A percentile compares a stretch with the other conserved stretches of the same genome.
Evolutionary conservation across 2,329 filamentous ascomycete species (phyloP).

Genomic region (Ophiostoma fasciatum): DNA sequence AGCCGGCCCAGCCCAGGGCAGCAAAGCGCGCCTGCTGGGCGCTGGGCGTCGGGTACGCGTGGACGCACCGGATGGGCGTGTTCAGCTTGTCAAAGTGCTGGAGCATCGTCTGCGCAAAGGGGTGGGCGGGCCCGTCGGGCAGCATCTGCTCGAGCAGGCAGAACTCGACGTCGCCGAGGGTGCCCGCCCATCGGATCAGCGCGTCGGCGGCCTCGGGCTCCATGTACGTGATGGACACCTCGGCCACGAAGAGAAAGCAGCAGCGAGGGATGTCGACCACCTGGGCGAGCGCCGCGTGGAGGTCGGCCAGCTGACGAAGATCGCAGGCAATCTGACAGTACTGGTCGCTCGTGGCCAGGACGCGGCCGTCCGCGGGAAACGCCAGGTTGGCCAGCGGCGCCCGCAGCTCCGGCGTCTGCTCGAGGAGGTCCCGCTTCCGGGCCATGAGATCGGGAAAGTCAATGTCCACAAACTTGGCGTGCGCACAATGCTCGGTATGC

Average conservation of each 20-base stretch:
- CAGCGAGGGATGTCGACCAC: conserved; percentile 43
- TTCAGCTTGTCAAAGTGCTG: conserved; percentile 68
- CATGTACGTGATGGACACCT: conserved; percentile 90
- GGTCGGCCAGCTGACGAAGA: conserved; percentile 47
- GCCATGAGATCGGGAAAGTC: conserved; percentile 71
- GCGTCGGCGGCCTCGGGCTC: conserved; percentile 55
- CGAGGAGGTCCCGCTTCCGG: conserved; percentile 56
- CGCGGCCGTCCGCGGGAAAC: conserved; percentile 23
- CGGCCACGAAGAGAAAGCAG: conserved; percentile 65
- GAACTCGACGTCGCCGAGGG: conserved; percentile 50
- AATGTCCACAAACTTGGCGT: conserved; percentile 63
- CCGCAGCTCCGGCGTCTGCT: conserved; percentile 44
- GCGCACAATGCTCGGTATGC: conserved; percentile 41
- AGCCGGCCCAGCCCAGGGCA: conserved; percentile 49
- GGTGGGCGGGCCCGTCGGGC: conserved; percentile 61
- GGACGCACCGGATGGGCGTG: conserved; percentile 61
- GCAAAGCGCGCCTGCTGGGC: conserved; percentile 56
- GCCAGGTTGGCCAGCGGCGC: conserved; percentile 32
- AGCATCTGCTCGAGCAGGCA: conserved; percentile 78
- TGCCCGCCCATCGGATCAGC: conserved; percentile 63
- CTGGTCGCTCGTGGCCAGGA: conserved; percentile 49
- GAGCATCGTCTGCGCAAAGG: conserved; percentile 79
- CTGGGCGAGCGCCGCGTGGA: conserved; percentile 43
- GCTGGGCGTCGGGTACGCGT: conserved; percentile 50
- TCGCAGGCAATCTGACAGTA: conserved; percentile 77